Percentiles rank a stretch among this genome's conserved stretches.
Conservation (phyloP, 345 rosid species). For the Corymbia maculata region DNA sequence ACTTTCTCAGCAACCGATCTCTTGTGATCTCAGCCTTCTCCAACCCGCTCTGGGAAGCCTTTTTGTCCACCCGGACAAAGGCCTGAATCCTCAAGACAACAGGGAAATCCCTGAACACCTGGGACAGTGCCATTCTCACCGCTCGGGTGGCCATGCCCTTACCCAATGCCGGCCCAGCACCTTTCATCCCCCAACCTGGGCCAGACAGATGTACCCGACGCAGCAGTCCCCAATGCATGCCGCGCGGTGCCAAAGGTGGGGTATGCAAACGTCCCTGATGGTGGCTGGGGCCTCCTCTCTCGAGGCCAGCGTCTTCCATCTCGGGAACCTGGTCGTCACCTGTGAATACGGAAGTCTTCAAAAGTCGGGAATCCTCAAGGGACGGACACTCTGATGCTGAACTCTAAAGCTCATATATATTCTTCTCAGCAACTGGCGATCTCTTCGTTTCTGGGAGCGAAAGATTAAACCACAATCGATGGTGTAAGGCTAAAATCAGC, state of each 20-base stretch:
- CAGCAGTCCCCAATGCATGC: conserved; percentile 15
- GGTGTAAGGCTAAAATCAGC: too few species aligned
- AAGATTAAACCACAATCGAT: too few species aligned
- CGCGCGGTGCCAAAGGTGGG: conserved; percentile 42
- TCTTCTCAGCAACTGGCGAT: too few species aligned
- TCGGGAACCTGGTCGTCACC: conserved; percentile 11
- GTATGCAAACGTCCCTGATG: conserved; percentile 12
- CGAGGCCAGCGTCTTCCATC: background rate
- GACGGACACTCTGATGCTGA: background rate
- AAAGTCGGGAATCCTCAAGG: conserved; percentile 10
- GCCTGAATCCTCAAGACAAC: conserved; percentile 38
- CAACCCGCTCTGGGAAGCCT: conserved; percentile 30
- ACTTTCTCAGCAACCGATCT: conserved; percentile 36
- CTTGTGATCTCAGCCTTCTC: conserved; percentile 32
- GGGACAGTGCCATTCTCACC: conserved; percentile 16
- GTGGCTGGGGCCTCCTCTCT: background rate
- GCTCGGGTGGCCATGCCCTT: conserved; percentile 21
- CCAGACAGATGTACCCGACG: conserved; percentile 23
- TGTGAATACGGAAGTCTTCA: conserved; percentile 26
- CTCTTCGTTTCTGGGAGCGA: background rate
- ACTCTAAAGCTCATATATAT: too few species aligned
- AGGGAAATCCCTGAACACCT: conserved; percentile 22
- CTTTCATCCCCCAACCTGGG: conserved; percentile 19
- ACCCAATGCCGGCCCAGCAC: conserved; percentile 26
- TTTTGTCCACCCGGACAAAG: conserved; percentile 17